Evolutionary conservation across 2,329 filamentous ascomycete genomes (phyloP), one percentile per base, ranked within the genome.

Genomic region (Fusarium papillatum): DNA sequence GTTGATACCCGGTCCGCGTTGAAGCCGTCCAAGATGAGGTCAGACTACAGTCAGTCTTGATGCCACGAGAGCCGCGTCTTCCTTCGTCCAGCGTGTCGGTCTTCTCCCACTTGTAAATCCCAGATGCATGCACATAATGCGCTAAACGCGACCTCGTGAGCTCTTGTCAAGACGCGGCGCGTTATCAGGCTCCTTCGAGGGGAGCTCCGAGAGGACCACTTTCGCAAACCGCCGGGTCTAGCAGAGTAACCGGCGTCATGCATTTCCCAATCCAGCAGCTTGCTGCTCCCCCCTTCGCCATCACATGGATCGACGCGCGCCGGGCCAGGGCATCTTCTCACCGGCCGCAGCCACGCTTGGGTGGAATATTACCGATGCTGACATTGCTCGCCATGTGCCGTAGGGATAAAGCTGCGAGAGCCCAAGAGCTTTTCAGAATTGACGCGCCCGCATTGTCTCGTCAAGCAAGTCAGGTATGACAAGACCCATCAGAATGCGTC

Each of bases 111-210:
- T 64, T 63, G 29, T 9, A 22, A 57, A 22, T 22, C 64, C 68
- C 41, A 34, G 63, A 71, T 64, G 69, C 69, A 76, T 68, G 62
- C 48, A 50, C 24, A 19, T 69, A 60, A 66, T 60, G 78, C 73
- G 76, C 78, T 80, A 80, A 74, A 70, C 67, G 69, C 74, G 73
- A 78, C 71, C 78, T 72, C 76, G 77, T 80, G 77, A 79, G 73
- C 76, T 71, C 66, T 63, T 68, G 70, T 69, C 66, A 57, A 66
- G 60, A 75, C 69, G 72, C 71, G 74, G 69, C 69, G 74, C 69
- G 70, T 76, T 75, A 73, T 74, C 77, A 68, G 65, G 53, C 69
- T 73, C 55, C 39, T 72, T 36, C n/a, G 29, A 62, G 57, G 41
- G 22, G 36, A 63, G 24, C 59, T 53, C 66, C 41, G 39, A 22